Conservation (phyloP, 306 rosid genomes). For the Prunus armeniaca region DNA sequence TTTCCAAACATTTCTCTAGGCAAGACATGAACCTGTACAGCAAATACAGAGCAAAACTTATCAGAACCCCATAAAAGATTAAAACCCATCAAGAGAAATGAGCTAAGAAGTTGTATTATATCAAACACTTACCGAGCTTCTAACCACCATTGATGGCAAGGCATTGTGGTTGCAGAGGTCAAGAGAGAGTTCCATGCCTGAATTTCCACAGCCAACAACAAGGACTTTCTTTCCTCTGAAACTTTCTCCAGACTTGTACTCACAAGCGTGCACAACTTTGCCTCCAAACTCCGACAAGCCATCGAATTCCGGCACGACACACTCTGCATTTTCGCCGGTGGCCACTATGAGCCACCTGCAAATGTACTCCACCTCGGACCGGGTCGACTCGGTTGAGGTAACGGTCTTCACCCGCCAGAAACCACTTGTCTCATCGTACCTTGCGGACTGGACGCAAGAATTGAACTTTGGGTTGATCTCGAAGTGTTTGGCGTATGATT, state of each 20-base stretch:
- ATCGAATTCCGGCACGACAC: slow-evolving; percentile 67
- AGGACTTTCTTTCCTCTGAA: slow-evolving; percentile 79
- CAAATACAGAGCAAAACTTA: slow-evolving; percentile 34
- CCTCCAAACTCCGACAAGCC: slow-evolving; percentile 64
- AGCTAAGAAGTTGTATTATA: not conserved
- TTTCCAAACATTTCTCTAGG: slow-evolving; percentile 73
- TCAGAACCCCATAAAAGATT: slow-evolving; percentile 11
- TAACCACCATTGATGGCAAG: slow-evolving; percentile 71
- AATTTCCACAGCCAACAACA: slow-evolving; percentile 91
- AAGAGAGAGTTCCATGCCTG: slow-evolving; percentile 94
- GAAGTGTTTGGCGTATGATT: slow-evolving; percentile 54
- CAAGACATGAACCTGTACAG: slow-evolving; percentile 69
- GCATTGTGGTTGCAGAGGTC: slow-evolving; percentile 88
- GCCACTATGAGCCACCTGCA: slow-evolving; percentile 85
- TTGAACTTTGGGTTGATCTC: slow-evolving; percentile 74
- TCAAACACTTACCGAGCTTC: slow-evolving; percentile 65
- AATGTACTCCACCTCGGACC: slow-evolving; percentile 63
- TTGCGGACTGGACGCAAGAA: slow-evolving; percentile 60
- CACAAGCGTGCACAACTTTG: slow-evolving; percentile 62
- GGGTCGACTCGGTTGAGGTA: slow-evolving; percentile 20
- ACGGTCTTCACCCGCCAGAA: slow-evolving; percentile 71
- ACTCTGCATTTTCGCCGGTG: slow-evolving; percentile 95
- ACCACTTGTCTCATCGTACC: slow-evolving; percentile 64
- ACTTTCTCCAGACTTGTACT: slow-evolving; percentile 76
- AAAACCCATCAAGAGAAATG: not conserved